Conservation (phyloP, 106 monocot species). For the Apostasia shenzhenica region DNA sequence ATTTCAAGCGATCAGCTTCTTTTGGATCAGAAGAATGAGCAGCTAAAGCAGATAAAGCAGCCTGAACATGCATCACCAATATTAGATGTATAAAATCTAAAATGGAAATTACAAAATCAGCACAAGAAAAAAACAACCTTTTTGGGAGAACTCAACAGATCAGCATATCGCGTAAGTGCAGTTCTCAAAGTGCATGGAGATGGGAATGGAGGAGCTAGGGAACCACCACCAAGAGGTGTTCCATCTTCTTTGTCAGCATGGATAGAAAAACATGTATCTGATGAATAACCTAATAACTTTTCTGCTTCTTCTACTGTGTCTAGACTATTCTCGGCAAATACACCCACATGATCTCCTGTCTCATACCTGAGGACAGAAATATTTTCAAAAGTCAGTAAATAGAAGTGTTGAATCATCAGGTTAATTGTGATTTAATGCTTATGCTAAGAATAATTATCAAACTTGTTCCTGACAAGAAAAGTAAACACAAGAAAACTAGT, state of each 20-base stretch:
- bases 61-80: slow-evolving; percentile 25
- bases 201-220: slow-evolving; percentile 58
- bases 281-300: slow-evolving; percentile 40
- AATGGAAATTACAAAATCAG: not conserved
- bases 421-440: no score
- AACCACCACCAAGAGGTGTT: slow-evolving; percentile 34
- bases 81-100: not conserved
- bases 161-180: slow-evolving; percentile 61
- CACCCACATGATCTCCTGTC: slow-evolving; percentile 80
- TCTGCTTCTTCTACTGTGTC: slow-evolving; percentile 62
- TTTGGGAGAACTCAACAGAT: slow-evolving; percentile 68
- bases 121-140: slow-evolving; percentile 30
- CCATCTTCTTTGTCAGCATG: slow-evolving; percentile 79
- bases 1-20: slow-evolving; percentile 59
- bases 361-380: slow-evolving; percentile 42
- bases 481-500: no score
- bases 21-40: slow-evolving; percentile 70
- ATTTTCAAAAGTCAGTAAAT: no score
- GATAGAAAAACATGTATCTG: slow-evolving; percentile 57
- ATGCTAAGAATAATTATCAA: no score
- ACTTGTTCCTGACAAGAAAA: no score
- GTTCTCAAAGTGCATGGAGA: slow-evolving; percentile 67
- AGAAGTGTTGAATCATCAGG: no score
- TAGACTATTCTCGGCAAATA: slow-evolving; percentile 52
- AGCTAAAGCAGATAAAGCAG: slow-evolving; percentile 67